These are phyloP conservation scores for Hawksworthiomyces lignivorus DNA, from an alignment of 2,329 filamentous ascomycete species.

Conservation along the genomic window DNA sequence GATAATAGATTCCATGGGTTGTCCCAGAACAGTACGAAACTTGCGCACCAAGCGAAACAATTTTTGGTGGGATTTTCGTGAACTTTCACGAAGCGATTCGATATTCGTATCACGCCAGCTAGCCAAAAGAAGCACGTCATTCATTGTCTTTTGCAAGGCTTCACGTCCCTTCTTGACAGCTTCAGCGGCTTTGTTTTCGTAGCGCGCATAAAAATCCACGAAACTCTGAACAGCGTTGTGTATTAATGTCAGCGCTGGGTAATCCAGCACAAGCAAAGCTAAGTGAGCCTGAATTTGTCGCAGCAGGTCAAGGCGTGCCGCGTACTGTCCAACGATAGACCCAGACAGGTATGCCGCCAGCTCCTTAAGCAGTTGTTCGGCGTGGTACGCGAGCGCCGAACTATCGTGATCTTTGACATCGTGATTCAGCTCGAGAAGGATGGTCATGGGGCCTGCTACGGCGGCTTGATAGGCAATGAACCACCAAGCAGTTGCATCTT, in stretches of 20 bases:
- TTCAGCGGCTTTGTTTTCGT: slow-evolving; percentile 57
- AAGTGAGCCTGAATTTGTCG: slow-evolving; percentile 59
- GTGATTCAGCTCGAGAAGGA: slow-evolving; percentile 48
- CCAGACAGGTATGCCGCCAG: slow-evolving; percentile 72
- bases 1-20: slow-evolving; percentile 62
- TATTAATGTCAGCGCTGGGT: slow-evolving; percentile 50
- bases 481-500: slow-evolving; percentile 87
- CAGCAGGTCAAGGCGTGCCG: slow-evolving; percentile 63
- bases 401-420: slow-evolving; percentile 24
- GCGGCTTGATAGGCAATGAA: slow-evolving; percentile 91
- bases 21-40: slow-evolving; percentile 71
- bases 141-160: slow-evolving; percentile 83
- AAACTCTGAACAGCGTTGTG: slow-evolving; percentile 66
- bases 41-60: slow-evolving; percentile 87
- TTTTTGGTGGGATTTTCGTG: slow-evolving; percentile 82
- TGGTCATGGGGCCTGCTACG: slow-evolving; percentile 62
- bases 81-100: slow-evolving; percentile 77
- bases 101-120: slow-evolving; percentile 99
- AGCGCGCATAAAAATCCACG: slow-evolving; percentile 65
- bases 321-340: slow-evolving; percentile 75
- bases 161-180: slow-evolving; percentile 59
- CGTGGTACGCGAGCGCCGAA: slow-evolving; percentile 49
- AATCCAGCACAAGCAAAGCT: slow-evolving; percentile 49
- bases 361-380: slow-evolving; percentile 62
- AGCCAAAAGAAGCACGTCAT: slow-evolving; percentile 82